These are phyloP conservation scores for Passalora sequoiae DNA, from an alignment of 2,329 filamentous ascomycete species.

Conservation along the genomic window DNA sequence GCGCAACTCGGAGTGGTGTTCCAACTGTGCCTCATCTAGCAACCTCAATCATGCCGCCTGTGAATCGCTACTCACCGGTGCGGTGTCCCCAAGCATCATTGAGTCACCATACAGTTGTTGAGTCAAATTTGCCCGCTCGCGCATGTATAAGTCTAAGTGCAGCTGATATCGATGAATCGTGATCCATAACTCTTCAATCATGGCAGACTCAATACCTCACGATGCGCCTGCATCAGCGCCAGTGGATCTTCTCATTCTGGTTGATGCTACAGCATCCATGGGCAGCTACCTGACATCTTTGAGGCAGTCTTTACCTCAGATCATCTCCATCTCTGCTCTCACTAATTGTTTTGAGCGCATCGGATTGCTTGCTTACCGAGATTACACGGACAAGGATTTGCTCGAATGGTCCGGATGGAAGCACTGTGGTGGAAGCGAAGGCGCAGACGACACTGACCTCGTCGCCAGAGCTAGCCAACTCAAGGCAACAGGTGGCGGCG, in stretches of 20 bases:
- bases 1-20: no score
- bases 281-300: slow-evolving; percentile 6
- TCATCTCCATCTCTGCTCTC: slow-evolving; percentile 14
- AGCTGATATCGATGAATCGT: no score
- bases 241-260: slow-evolving; percentile 15
- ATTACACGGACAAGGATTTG: slow-evolving; percentile 6
- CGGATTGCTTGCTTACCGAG: slow-evolving; percentile 13
- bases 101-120: no score
- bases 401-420: slow-evolving; percentile 16
- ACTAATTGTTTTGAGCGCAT: slow-evolving; percentile 15
- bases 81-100: no score
- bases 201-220: no score
- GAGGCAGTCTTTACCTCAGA: slow-evolving; percentile 14
- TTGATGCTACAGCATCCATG: slow-evolving; percentile 17
- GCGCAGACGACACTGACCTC: slow-evolving; percentile 4
- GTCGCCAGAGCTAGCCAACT: slow-evolving; percentile 6
- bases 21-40: no score
- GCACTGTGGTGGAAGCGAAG: neutral
- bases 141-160: no score
- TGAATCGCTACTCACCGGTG: no score
- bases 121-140: no score
- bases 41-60: no score
- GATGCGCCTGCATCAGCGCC: no score
- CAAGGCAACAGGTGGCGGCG: slow-evolving; percentile 1
- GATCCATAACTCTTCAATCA: no score